Evolutionary conservation across 306 rosid genomes (phyloP).

Genomic region (Citrullus amarus): DNA sequence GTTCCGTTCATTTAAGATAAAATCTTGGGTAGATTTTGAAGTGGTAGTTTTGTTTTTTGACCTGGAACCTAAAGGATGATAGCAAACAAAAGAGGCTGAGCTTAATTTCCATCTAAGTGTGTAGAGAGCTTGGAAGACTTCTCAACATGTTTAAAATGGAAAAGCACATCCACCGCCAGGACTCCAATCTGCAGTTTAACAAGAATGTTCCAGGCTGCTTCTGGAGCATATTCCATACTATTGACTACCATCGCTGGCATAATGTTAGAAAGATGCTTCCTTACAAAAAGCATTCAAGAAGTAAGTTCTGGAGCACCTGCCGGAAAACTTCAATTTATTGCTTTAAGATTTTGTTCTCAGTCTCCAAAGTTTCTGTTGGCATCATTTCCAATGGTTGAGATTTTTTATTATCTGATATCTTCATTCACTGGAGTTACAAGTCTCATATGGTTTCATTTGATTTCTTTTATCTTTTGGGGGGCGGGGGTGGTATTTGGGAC

Average conservation of each 20-base stretch:
- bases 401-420: not conserved
- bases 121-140: not conserved
- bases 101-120: not conserved
- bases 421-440: not conserved
- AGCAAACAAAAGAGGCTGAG: constrained; percentile 8
- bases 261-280: constrained; percentile 43
- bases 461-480: too few species aligned
- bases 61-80: not conserved
- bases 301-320: constrained; percentile 34
- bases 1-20: not conserved
- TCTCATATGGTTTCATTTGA: not conserved
- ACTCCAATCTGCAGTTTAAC: constrained; percentile 25
- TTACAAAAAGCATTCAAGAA: constrained; percentile 27
- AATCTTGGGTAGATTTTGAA: not conserved
- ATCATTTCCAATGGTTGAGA: not conserved
- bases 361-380: not conserved
- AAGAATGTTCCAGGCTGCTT: constrained; percentile 48
- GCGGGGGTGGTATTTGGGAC: too few species aligned
- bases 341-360: not conserved
- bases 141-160: constrained; percentile 33
- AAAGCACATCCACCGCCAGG: constrained; percentile 28
- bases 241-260: constrained; percentile 61
- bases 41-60: not conserved
- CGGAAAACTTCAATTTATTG: constrained; percentile 9
- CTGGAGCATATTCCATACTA: constrained; percentile 49